Conservation (phyloP, 2,329 filamentous ascomycete genomes). For the Xylariomycetidae sp. region DNA sequence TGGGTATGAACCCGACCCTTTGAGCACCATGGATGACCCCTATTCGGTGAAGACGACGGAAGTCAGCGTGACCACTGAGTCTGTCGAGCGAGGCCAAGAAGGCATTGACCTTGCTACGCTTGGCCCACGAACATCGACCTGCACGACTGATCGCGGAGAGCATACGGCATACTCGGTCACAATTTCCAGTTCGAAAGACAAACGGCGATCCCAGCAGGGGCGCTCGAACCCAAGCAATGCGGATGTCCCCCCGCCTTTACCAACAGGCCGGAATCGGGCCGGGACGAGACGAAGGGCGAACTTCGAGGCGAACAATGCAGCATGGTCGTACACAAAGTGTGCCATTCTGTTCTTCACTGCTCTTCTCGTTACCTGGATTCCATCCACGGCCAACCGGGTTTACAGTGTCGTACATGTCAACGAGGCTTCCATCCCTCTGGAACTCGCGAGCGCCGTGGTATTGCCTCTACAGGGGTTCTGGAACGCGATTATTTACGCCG, state of each 20-base stretch:
- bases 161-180: slow-evolving; percentile 41
- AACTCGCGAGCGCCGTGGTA: slow-evolving; percentile 66
- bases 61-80: slow-evolving; percentile 56
- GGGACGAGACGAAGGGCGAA: slow-evolving; percentile 16
- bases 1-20: slow-evolving; percentile 33
- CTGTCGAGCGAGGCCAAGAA: slow-evolving; percentile 22
- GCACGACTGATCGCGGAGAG: slow-evolving; percentile 4
- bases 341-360: slow-evolving; percentile 66
- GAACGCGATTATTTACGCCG: slow-evolving; percentile 73
- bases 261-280: not conserved
- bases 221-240: slow-evolving; percentile 14
- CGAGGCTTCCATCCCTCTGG: slow-evolving; percentile 50
- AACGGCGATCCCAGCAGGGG: slow-evolving; percentile 17
- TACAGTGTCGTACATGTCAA: slow-evolving; percentile 58
- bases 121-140: slow-evolving; percentile 18
- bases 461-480: slow-evolving; percentile 79
- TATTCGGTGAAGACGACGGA: slow-evolving; percentile 55
- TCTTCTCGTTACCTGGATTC: slow-evolving; percentile 69
- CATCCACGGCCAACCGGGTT: slow-evolving; percentile 69
- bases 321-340: slow-evolving; percentile 65
- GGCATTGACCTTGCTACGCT: slow-evolving; percentile 30
- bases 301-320: slow-evolving; percentile 54
- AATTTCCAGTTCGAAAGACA: slow-evolving; percentile 34
- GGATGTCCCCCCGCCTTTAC: slow-evolving; percentile 7
- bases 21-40: slow-evolving; percentile 36